Percentiles rank a stretch among this genome's conserved stretches.
Evolutionary conservation across 2,329 filamentous ascomycete genomes (phyloP).

Genomic region (Alternaria brassicae): DNA sequence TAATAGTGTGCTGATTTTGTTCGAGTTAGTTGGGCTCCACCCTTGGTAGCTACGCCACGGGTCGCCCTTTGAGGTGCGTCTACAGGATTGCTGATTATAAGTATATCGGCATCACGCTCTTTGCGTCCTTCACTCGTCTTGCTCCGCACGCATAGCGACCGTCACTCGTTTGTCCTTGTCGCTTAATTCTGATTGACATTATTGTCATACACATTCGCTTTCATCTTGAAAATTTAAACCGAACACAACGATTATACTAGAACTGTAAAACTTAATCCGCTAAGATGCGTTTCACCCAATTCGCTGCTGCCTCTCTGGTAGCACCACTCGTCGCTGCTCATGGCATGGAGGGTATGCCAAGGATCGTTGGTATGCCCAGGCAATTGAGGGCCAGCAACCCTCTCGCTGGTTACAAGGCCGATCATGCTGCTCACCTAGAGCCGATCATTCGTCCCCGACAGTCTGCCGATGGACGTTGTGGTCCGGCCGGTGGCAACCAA

Average conservation of each 20-base stretch:
- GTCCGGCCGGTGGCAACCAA: conserved; percentile 22
- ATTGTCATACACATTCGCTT: conserved; percentile 27
- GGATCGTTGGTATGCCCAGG: conserved; percentile 42
- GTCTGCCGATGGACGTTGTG: conserved; percentile 36
- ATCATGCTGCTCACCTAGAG: conserved; percentile 23
- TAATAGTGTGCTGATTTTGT: conserved; percentile 24
- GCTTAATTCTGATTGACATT: conserved; percentile 26
- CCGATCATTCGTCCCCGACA: conserved; percentile 37
- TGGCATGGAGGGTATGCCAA: conserved; percentile 37
- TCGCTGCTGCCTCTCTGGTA: conserved; percentile 39
- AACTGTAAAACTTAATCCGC: background rate
- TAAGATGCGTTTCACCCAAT: conserved; percentile 43
- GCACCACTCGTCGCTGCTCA: conserved; percentile 44
- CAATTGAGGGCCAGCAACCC: conserved; percentile 42
- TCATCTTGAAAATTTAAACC: background rate
- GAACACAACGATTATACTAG: conserved; percentile 2
- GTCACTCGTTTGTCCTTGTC: conserved; percentile 34
- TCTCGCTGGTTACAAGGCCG: conserved; percentile 25
- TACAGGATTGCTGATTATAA: conserved; percentile 27
- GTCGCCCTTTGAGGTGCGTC: conserved; percentile 16
- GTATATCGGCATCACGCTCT: conserved; percentile 16
- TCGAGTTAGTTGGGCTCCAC: conserved; percentile 20
- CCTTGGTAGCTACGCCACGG: conserved; percentile 30
- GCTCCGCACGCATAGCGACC: conserved; percentile 30
- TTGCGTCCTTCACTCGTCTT: conserved; percentile 27